Base-by-base conservation (phyloP, 257 asterid species). In the Datura wrightii region DNA sequence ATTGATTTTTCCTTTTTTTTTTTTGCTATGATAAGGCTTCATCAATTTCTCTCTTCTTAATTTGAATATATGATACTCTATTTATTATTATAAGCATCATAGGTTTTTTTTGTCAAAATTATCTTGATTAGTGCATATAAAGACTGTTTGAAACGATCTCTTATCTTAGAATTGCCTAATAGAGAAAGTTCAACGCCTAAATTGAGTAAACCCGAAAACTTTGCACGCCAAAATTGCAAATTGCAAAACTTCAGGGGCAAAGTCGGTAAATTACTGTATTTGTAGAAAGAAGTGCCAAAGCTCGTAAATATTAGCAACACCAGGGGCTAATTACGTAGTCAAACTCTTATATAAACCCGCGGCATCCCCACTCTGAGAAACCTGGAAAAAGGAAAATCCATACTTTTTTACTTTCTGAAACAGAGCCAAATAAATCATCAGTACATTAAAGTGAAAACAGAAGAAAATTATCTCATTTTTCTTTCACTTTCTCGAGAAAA, bases 291-390 rank as follows among this genome's bases (percentile, higher is more conserved):
- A 76, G 42, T 50, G 82, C 63, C 48, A 76, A 52, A 50, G 9
- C 7, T 66, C 42, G 96, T 90, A 90, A 92, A 86, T 92, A 74
- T 1, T 42, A n/a, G n/a, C 13, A 82, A 83, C 79, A 62, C 0
- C n/a, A 52, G 48, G 62, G 89, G 89, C 74, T 13, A 55, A 3
- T 39, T 10, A 8, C 19, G 34, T 5, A 53, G 2, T 18, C 55
- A 41, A 41, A 2, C 50, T 60, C 69, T 85, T 92, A 88, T 90
- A 92, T 88, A 90, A 83, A 5, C 87, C 65, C 82, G n/a, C 8
- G 5, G 6, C 62, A 42, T 6, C 39, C 56, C 83, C 84, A 0
- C 6, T 36, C 11, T 82, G 83, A 19, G 42, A 74, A 53, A 65
- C 88, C 87, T 31, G 63, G 31, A 14, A 50, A 50, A 50, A 7